Percentiles rank a stretch among this genome's conserved stretches.
These are phyloP conservation scores for Chalciporus sphaerocephalus DNA, from an alignment of 768 basidiomycete species.

Conservation along the genomic window DNA sequence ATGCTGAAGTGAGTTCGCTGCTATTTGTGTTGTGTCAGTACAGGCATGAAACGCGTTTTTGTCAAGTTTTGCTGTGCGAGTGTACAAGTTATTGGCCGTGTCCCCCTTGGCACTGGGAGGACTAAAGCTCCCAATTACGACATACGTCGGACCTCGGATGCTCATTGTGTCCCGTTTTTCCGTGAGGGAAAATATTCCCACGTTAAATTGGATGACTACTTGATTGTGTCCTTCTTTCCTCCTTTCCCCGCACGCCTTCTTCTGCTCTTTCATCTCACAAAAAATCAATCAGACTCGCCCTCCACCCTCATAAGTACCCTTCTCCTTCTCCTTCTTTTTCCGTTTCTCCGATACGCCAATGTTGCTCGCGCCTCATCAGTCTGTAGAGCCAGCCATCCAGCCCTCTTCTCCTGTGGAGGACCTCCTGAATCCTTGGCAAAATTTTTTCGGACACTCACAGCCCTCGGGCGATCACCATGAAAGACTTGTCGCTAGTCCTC, in stretches of 20 bases:
- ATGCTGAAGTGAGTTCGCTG: too few species aligned
- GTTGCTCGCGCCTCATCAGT: background rate
- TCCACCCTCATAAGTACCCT: too few species aligned
- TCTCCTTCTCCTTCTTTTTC: background rate
- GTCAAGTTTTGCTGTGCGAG: background rate
- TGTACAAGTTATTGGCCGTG: too few species aligned
- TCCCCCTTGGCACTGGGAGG: too few species aligned
- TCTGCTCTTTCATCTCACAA: background rate
- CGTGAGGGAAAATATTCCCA: conserved; percentile 13
- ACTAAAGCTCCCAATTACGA: conserved; percentile 1
- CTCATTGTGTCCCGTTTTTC: background rate
- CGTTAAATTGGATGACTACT: conserved; percentile 16
- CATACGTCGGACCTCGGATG: background rate
- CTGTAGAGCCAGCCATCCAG: background rate
- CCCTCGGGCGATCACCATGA: conserved; percentile 2
- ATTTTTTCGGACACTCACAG: background rate
- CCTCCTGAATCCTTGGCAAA: conserved; percentile 10
- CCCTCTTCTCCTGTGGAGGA: conserved; percentile 9
- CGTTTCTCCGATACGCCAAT: conserved; percentile 4
- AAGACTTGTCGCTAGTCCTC: background rate
- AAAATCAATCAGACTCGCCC: too few species aligned
- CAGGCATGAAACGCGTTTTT: too few species aligned
- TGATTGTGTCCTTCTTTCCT: conserved; percentile 3
- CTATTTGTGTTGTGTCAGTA: too few species aligned
- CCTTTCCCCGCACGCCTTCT: conserved; percentile 15